phyloP scores from a whole-genome alignment of 495 filamentous ascomycete genomes.

The Friedmanniomyces simplex region DNA sequence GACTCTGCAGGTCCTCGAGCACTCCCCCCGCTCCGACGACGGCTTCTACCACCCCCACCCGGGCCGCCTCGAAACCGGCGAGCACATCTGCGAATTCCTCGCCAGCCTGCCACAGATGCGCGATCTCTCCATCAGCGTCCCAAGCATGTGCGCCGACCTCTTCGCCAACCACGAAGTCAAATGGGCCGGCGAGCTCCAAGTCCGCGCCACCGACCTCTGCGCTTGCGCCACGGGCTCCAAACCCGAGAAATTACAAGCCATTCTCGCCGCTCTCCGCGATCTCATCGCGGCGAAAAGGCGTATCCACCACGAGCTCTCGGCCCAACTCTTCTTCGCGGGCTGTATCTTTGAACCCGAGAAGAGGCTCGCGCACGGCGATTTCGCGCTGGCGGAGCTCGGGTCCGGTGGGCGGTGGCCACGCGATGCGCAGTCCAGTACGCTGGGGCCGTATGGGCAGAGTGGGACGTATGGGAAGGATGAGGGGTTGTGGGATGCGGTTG shows the following conservation, averaged over 20 bases:
- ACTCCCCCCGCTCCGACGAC: conserved; percentile 39
- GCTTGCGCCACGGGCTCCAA: conserved; percentile 21
- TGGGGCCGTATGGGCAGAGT: conserved; percentile 44
- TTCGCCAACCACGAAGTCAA: conserved; percentile 36
- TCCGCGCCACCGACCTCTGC: conserved; percentile 39
- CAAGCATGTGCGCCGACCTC: conserved; percentile 38
- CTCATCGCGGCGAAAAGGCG: conserved; percentile 29
- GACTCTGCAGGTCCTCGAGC: conserved; percentile 43
- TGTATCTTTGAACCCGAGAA: conserved; percentile 40
- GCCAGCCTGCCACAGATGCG: conserved; percentile 36
- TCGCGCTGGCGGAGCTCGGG: conserved; percentile 31
- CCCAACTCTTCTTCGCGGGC: conserved; percentile 40
- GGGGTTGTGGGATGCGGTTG: conserved; percentile 30
- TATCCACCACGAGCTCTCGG: conserved; percentile 24
- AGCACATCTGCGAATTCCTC: conserved; percentile 40
- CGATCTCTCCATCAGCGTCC: conserved; percentile 40
- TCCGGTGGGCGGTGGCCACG: conserved; percentile 35
- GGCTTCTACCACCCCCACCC: conserved; percentile 41
- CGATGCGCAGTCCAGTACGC: conserved; percentile 28
- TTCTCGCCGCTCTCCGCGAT: conserved; percentile 34
- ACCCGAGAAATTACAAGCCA: conserved; percentile 23
- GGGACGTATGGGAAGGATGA: conserved; percentile 43
- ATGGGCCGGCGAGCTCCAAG: conserved; percentile 40
- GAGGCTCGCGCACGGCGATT: conserved; percentile 40
- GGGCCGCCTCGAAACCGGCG: conserved; percentile 24